Base-by-base conservation (phyloP, 2,329 filamentous ascomycete species). In the Colletotrichum ledebouriae region DNA sequence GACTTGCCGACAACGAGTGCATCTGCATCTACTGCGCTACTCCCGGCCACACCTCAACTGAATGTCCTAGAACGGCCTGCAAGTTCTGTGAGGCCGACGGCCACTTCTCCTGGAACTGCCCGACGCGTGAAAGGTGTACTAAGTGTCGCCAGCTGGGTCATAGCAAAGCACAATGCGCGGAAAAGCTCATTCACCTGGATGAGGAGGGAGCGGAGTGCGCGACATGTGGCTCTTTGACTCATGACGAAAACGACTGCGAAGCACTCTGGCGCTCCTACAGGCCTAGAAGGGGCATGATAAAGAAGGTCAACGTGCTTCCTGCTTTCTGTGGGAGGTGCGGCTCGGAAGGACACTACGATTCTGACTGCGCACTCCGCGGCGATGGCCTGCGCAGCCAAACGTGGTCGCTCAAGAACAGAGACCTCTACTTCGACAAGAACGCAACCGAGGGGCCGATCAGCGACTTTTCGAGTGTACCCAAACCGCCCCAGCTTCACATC, bases 101-200 rank as follows among this genome's bases (percentile, higher is more conserved):
- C 2, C 87, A 91, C 74, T 81, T 81, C 60, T 78, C 81, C 5
- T 82, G 82, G 71, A 79, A 77, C 61, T 91, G 89, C 71, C 85
- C 87, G 11, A 79, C 77, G 5, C 81, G 80, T 39, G 76, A 77
- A 39, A 82, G 86, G 69, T 90, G 88, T 74, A 75, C 73, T 56
- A 89, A 87, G 74, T 93, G 91, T 76, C 84, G 82, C 55, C 86
- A 90, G 76, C 80, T 86, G 49, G 91, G 90, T 10, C 91, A 94
- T 73, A 72, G 73, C 58, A 77, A 78, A 17, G 72, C 76, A 1
- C 72, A 78, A 7, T 93, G 91, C 74, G 73, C 77, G 2, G 87
- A 90, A 70, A 87, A 88, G 69, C 81, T 92, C 47, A 76, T 78
- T 3, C 71, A 85, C 58, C 79, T 84, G 15, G 84, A 84, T 70